Evolutionary conservation across 2,329 filamentous ascomycete species (phyloP), one percentile per base, ranked within the genome.

Genomic region (Coniochaeta hoffmannii): DNA sequence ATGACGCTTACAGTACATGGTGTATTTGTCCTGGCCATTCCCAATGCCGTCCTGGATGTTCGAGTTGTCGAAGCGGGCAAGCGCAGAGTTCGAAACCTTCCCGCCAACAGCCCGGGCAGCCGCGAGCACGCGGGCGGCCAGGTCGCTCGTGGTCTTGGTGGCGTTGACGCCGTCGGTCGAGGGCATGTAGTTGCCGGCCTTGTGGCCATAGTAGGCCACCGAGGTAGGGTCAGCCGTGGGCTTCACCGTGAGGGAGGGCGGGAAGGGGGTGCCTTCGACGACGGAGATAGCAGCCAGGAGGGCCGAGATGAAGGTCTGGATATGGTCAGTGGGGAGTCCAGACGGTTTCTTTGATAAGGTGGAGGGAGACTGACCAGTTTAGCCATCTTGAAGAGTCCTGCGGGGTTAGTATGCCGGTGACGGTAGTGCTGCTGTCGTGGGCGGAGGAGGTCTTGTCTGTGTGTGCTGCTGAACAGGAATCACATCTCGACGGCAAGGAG

Each of bases 1-100:
- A 24, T 10, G 26, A 24, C 19, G 6, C 15, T 24, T 12, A 14
- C 55, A 61, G 56, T 69, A 68, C 58, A 65, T 62, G 15, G 51
- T 63, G 57, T 71, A 71, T 3, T 46, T 34, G 57, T 70, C 68
- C 10, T 36, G 32, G 26, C 64, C 64, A 41, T 44, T 51, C 22
- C 63, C 62, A 26, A 56, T 31, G 14, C 56, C 56, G 15, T 58
- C 56, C 11, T 56, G 35, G 51, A 56, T 58, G 32, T 56, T 58
- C 30, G 28, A 52, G 30, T 38, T 60, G 22, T 56, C 55, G 35
- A 26, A 56, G 17, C 49, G 55, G 10, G 55, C 55, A 36, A 49
- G 26, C 9, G 36, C 44, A 8, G 38, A 28, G 31, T 46, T 53
- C 2, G 14, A 22, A 4, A 56, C 55, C 38, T 30, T 41, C 38